These are phyloP conservation scores for Fraxinus ornus DNA, from an alignment of 305 asterid species.

Conservation along the genomic window DNA sequence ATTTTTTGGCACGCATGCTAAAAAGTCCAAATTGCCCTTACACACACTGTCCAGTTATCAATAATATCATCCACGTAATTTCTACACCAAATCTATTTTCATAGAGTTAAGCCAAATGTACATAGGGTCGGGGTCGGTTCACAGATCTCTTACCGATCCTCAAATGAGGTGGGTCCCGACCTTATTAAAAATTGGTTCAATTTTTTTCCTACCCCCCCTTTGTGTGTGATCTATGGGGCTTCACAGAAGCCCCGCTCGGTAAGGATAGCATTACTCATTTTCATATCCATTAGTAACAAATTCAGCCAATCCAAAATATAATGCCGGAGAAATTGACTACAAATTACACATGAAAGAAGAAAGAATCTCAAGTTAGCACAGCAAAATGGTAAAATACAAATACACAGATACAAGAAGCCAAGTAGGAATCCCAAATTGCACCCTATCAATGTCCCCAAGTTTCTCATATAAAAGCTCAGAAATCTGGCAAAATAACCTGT, in stretches of 20 bases:
- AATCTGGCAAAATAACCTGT: conserved; percentile 10
- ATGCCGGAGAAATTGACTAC: not conserved
- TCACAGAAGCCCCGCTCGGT: no score
- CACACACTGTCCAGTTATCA: not conserved
- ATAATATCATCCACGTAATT: not conserved
- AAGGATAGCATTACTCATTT: no score
- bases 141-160: no score
- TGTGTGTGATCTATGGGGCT: no score
- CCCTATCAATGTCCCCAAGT: conserved; percentile 19
- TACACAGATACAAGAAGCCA: conserved; percentile 18
- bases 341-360: not conserved
- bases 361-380: conserved; percentile 11
- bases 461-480: conserved; percentile 29
- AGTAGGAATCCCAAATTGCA: conserved; percentile 5
- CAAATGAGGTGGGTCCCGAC: no score
- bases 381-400: conserved; percentile 21
- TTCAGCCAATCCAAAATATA: not conserved
- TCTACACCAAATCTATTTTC: not conserved
- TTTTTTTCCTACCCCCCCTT: no score
- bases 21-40: not conserved
- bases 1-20: not conserved
- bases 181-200: no score
- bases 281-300: not conserved
- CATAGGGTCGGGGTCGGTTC: no score
- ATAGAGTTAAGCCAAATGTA: not conserved